Base-by-base conservation (phyloP, 1,284 basidiomycete genomes). In the Inonotus hispidus region DNA sequence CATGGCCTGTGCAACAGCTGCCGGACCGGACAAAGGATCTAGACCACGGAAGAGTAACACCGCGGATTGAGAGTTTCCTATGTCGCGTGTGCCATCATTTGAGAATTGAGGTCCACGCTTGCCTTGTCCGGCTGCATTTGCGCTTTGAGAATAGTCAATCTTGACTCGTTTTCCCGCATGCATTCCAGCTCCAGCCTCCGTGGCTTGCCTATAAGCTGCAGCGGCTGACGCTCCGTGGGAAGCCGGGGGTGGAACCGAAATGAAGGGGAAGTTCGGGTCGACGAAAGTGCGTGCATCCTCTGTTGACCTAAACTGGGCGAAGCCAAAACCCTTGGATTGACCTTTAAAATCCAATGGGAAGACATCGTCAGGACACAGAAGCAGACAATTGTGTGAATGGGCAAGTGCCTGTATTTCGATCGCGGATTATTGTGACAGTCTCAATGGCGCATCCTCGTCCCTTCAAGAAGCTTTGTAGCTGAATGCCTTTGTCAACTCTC, bases 1-100 rank as follows among this genome's bases (percentile, higher is more conserved):
- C 80, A 92, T 87, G 0, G 85, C 85, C 69, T 88, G 87, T 16
- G 88, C 82, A 50, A 95, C 92, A 19, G 92, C 92, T 68, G 91
- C 88, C 27, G 87, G 88, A 3, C 89, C 88, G 23, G 92, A 93
- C n/a, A 90, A 78, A 13, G 87, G 84, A 70, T 96, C 93, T 41
- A 98, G 78, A 8, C 92, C 92, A 45, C 95, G 85, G 67, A 98
- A 87, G 37, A 98, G 80, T 7, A 98, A 76, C 4, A 96, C 85
- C 47, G 91, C 80, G n/a, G 80, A 80, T 68, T 87, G 88, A 2
- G 85, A 75, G 64, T 88, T 91, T 63, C 92, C 95, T 69, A 98
- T 95, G 74, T 98, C 95, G 54, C 93, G 82, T 62, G 92, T 96
- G 1, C 95, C 95, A 69, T 98, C 95, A 70, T 96, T 96, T 66